phyloP scores from a whole-genome alignment of 2,329 filamentous ascomycete genomes.

The Stemphylium vesicarium region DNA sequence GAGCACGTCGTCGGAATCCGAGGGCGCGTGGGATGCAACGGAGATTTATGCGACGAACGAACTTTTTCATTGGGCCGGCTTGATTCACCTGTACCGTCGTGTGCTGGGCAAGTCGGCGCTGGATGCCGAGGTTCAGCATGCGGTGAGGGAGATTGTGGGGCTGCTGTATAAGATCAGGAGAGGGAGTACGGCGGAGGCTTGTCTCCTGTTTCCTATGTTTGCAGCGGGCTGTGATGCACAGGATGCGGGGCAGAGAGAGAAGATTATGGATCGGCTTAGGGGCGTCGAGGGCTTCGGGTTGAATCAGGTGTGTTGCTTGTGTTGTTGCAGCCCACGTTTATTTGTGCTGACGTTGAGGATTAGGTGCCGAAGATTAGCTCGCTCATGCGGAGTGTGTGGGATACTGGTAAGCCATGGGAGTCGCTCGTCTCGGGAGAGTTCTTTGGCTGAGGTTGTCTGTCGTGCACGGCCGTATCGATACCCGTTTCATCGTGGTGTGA shows the following conservation, averaged over 20 bases:
- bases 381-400: conserved; percentile 74
- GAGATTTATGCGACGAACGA: conserved; percentile 76
- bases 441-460: conserved; percentile 57
- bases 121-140: conserved; percentile 67
- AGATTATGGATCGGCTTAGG: conserved; percentile 70
- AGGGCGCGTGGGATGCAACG: conserved; percentile 61
- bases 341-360: background rate
- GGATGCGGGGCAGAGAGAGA: conserved; percentile 61
- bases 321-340: no score
- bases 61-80: conserved; percentile 78
- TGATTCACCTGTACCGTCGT: conserved; percentile 77
- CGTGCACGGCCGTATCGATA: background rate
- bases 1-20: conserved; percentile 43
- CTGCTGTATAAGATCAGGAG: conserved; percentile 67
- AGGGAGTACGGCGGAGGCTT: conserved; percentile 75
- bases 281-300: conserved; percentile 76
- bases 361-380: conserved; percentile 65
- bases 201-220: conserved; percentile 81
- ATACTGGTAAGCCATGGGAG: conserved; percentile 72
- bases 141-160: conserved; percentile 67
- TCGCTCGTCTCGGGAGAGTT: conserved; percentile 71
- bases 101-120: conserved; percentile 67
- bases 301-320: conserved; percentile 66
- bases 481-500: background rate
- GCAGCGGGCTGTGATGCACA: conserved; percentile 78